Evolutionary conservation across 2,329 filamentous ascomycete genomes (phyloP), one percentile per base, ranked within the genome.

Genomic region (Diaporthe citrichinensis): DNA sequence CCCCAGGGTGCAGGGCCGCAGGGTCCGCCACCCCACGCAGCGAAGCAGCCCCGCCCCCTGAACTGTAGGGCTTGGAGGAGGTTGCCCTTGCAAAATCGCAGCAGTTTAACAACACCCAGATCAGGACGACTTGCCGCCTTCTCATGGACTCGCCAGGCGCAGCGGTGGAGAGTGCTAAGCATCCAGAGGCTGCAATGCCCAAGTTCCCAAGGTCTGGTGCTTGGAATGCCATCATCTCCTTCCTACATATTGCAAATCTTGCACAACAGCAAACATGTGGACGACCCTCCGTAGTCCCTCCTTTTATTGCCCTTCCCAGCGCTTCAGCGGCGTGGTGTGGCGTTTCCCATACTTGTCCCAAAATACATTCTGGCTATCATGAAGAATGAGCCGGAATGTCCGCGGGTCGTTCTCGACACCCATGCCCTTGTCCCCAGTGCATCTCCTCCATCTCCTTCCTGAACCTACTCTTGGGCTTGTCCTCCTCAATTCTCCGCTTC

Each of bases 401-500:
- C n/a, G n/a, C n/a, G n/a, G n/a, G n/a, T n/a, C n/a, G n/a, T n/a
- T n/a, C n/a, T n/a, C n/a, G n/a, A n/a, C n/a, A n/a, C n/a, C n/a
- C n/a, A n/a, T n/a, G n/a, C n/a, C n/a, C n/a, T n/a, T n/a, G n/a
- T n/a, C n/a, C n/a, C n/a, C n/a, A n/a, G n/a, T n/a, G n/a, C n/a
- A n/a, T n/a, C n/a, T n/a, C n/a, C n/a, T n/a, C n/a, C n/a, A n/a
- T n/a, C n/a, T n/a, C n/a, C n/a, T n/a, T n/a, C 17, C 89, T 81
- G 79, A 88, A 85, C 77, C 87, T 86, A 31, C 80, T 85, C 84
- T 91, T 91, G 25, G 86, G 84, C 82, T 89, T 90, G 1, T 84
- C 83, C 77, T 89, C 84, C 77, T 84, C 84, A 74, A 92, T 81
- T 23, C 89, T 82, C 77, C 89, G 74, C 84, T 92, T 92, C 84